phyloP scores from a whole-genome alignment of 257 asterid genomes.

The Solanum infundibuliforme region DNA sequence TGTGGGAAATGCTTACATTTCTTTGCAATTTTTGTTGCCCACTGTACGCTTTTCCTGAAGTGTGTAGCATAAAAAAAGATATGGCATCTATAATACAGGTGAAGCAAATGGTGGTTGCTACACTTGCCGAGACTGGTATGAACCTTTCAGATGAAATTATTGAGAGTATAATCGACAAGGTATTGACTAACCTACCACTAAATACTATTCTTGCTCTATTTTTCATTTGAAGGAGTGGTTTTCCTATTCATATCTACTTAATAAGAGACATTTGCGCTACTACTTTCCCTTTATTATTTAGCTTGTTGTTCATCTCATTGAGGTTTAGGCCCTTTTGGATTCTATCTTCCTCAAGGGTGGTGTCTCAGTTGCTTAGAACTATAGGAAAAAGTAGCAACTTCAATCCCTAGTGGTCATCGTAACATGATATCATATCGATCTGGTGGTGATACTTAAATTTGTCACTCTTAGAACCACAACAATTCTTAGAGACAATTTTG shows the following conservation, averaged over 20 bases:
- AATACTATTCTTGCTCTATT: neutral
- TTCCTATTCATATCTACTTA: neutral
- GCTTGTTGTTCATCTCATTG: neutral
- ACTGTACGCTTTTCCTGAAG: neutral
- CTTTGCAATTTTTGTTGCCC: neutral
- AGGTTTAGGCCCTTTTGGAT: neutral
- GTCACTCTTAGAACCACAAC: neutral
- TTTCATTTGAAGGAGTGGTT: neutral
- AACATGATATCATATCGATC: neutral
- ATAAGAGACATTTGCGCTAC: neutral
- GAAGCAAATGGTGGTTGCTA: constrained; percentile 28
- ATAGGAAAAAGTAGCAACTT: neutral
- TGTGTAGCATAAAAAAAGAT: neutral
- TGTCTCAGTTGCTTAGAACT: neutral
- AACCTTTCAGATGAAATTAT: constrained; percentile 48
- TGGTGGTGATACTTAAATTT: neutral
- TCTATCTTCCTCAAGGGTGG: neutral
- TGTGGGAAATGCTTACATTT: neutral
- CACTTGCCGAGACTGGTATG: constrained; percentile 21
- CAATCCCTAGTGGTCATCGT: neutral
- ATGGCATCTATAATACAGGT: constrained; percentile 3
- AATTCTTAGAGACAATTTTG: neutral
- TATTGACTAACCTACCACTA: neutral
- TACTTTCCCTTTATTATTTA: neutral
- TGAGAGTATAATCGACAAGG: constrained; percentile 98